Evolutionary conservation across 163 green algal species (phyloP), one percentile per base, ranked within the genome.

Genomic region (Chlamydomonas reinhardtii): DNA sequence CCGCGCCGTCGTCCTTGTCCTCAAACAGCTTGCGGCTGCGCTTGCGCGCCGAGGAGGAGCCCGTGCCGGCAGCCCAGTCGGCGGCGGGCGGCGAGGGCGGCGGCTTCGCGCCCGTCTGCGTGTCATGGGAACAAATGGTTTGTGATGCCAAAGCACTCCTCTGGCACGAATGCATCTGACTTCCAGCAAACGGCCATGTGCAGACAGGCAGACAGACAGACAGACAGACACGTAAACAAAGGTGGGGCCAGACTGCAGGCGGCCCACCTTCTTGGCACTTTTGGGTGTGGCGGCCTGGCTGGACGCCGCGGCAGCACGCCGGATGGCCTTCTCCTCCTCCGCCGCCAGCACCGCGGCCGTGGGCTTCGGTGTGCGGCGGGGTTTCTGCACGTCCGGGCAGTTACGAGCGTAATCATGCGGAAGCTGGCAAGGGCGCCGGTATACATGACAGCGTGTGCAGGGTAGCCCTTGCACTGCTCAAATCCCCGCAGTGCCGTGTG

Each of bases 1-100:
- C 48, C 48, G 19, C 48, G 14, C 48, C 48, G 48, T 85, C 84
- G 1, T 19, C 76, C 17, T 48, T 72, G 22, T 87, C 85, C 20
- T 73, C 62, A 80, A 90, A 90, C 16, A 87, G 73, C n/a, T 73
- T 68, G 5, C 85, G 73, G 78, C 71, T 85, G 85, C 85, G 85
- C n/a, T 83, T 87, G 29, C 80, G 80, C 35, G 54, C 43, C 0
- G 80, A 79, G 4, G 70, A 80, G 8, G 69, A 56, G 48, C 48
- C 48, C 11, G 48, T 56, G 48, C 48, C 48, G 14, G 48, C 48
- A 9, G 48, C 48, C 80, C 80, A 86, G 8, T 86, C 80, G 24
- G 43, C 48, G 35, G 35, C 4, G 20, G 80, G 56, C 2, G 80
- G 80, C 15, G 80, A 86, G 1, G 70, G 56, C 6, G 80, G 80